Base-by-base conservation (phyloP, 805 yeast genomes). In the Ogataea haglerorum region DNA sequence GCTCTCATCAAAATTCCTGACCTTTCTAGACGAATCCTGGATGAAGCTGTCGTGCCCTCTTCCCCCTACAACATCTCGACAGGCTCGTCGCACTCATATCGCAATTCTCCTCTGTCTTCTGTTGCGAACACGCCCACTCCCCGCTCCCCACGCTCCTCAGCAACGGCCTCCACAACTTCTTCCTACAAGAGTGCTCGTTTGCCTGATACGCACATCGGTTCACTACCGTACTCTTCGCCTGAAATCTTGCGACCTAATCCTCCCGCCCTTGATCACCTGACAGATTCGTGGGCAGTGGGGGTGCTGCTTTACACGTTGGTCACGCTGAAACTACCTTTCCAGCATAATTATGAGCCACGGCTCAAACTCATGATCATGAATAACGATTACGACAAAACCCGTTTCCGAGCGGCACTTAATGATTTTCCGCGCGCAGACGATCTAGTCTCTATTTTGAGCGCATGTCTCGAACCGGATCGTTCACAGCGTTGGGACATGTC, bases 201-300 rank as follows among this genome's bases (percentile, higher is more conserved):
- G 24, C 86, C 86, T 1, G 84, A 80, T 56, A 65, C 78, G 16
- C 83, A 82, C 51, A 85, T 87, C 35, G 98, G 98, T 0, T 89
- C 96, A 1, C 68, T 90, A 23, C 96, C 97, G 0, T 90, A 88
- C 59, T 95, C 96, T 0, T 77, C 95, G 0, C 98, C 98, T 0
- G 96, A 90, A 57, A 68, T 88, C 13, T 64, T 89, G 29, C 65
- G 68, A 29, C 82, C 85, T 1, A 69, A 70, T 31, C 85, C 88
- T 5, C 67, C 81, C 45, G 41, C 62, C 53, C 55, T 76, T 40
- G 82, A 83, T 2, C 81, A 85, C 2, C 65, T 77, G 28, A 82
- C 90, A 1, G 98, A 90, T 63, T 73, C 86, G 5, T 90, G 97
- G 97, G 95, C 96, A 0, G 70, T 85, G 32, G 98, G 97, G 4